phyloP scores from a whole-genome alignment of 768 basidiomycete genomes.

The Psilocybe sp. region DNA sequence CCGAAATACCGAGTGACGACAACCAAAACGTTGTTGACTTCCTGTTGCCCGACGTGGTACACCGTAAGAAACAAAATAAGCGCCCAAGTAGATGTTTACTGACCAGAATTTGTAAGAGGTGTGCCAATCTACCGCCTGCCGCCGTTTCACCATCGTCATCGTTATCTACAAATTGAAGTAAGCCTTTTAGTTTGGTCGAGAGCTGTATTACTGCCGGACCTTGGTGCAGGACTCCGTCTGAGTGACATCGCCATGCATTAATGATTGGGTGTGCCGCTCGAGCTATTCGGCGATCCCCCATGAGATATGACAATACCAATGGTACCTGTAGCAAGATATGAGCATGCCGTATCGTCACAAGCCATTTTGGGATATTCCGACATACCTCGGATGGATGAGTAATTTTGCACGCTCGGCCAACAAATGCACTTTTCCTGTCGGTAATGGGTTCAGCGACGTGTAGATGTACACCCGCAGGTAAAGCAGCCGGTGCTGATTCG shows the following conservation, averaged over 20 bases:
- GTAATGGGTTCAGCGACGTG: conserved; percentile 74
- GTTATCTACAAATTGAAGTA: conserved; percentile 56
- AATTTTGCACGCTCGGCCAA: conserved; percentile 82
- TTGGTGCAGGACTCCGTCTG: conserved; percentile 68
- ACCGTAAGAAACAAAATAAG: background rate
- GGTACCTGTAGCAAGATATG: conserved; percentile 49
- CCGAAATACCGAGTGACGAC: conserved; percentile 94
- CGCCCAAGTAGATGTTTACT: conserved; percentile 14
- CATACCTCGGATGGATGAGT: conserved; percentile 72
- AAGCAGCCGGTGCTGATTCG: conserved; percentile 14
- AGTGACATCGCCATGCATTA: conserved; percentile 79
- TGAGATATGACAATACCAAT: conserved; percentile 59
- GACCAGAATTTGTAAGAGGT: conserved; percentile 86
- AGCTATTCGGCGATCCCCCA: conserved; percentile 70
- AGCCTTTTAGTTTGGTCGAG: background rate
- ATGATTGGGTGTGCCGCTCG: conserved; percentile 79
- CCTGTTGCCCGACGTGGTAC: conserved; percentile 40
- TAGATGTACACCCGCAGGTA: conserved; percentile 65
- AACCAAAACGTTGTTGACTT: conserved; percentile 81
- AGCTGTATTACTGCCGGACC: conserved; percentile 38
- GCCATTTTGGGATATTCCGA: background rate
- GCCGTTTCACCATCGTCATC: conserved; percentile 95
- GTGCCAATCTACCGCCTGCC: conserved; percentile 86
- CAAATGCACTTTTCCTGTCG: conserved; percentile 83
- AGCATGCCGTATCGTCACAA: background rate